Percentiles rank a stretch among this genome's conserved stretches.
phyloP scores from a whole-genome alignment of 352 stramenopile genomes.

The Phytopythium vexans region DNA sequence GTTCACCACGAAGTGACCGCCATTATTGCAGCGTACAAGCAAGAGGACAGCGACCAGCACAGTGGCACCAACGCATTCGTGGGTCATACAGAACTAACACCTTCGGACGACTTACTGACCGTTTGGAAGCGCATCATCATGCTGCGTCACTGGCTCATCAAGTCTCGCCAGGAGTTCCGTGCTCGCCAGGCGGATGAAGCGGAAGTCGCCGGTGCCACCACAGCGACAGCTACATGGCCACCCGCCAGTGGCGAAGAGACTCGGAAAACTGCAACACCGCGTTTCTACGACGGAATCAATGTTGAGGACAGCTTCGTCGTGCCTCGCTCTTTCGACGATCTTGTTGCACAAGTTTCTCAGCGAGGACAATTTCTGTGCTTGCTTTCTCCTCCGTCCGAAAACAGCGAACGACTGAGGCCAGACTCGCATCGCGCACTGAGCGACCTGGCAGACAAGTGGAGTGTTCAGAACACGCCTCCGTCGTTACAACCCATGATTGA shows the following conservation, averaged over 20 bases:
- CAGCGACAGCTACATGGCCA: slow-evolving; percentile 1
- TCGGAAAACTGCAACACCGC: background rate
- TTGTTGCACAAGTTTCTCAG: slow-evolving; percentile 63
- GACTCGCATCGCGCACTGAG: slow-evolving; percentile 75
- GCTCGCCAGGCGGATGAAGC: slow-evolving; percentile 49
- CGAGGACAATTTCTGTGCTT: slow-evolving; percentile 73
- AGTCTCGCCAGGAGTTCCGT: slow-evolving; percentile 73
- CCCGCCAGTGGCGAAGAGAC: background rate
- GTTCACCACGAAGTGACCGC: slow-evolving; percentile 76
- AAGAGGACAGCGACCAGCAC: background rate
- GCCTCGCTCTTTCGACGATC: slow-evolving; percentile 63
- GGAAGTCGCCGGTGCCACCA: background rate
- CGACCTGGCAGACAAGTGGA: slow-evolving; percentile 87
- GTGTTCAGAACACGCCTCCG: slow-evolving; percentile 72
- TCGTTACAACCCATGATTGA: slow-evolving; percentile 86
- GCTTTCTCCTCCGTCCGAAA: slow-evolving; percentile 69
- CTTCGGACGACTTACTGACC: slow-evolving; percentile 64
- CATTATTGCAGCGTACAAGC: slow-evolving; percentile 32
- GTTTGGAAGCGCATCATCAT: slow-evolving; percentile 83
- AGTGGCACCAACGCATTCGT: slow-evolving; percentile 13
- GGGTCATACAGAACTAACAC: slow-evolving; percentile 52
- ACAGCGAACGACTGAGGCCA: slow-evolving; percentile 50
- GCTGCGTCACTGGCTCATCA: slow-evolving; percentile 84
- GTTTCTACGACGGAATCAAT: slow-evolving; percentile 23
- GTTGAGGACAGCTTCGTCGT: slow-evolving; percentile 61